Conservation (phyloP, 306 rosid species). For the Medicago arabica region DNA sequence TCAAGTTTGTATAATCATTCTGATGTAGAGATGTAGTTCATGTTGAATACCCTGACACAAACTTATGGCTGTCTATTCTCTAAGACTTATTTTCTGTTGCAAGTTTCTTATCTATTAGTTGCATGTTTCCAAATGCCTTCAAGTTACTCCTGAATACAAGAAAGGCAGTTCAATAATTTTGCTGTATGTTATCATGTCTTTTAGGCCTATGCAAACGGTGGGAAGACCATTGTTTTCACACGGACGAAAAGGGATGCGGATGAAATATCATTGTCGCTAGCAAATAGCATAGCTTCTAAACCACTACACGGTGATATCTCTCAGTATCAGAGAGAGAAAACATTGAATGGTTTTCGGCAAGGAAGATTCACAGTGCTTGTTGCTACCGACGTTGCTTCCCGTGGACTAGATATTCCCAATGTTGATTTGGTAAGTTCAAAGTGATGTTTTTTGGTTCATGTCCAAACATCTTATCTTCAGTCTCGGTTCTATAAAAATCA, state of each 20-base stretch:
- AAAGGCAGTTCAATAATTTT: slow-evolving; percentile 9
- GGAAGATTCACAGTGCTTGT: slow-evolving; percentile 96
- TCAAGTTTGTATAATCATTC: slow-evolving; percentile 4
- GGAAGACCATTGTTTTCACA: slow-evolving; percentile 95
- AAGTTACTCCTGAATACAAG: slow-evolving; percentile 27
- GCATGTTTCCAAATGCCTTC: neutral
- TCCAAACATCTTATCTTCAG: slow-evolving; percentile 13
- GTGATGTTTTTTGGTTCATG: slow-evolving; percentile 32
- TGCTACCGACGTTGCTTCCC: slow-evolving; percentile 98
- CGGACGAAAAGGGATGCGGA: slow-evolving; percentile 95
- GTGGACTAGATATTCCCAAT: slow-evolving; percentile 96
- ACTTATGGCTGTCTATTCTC: slow-evolving; percentile 24
- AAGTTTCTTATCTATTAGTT: slow-evolving; percentile 26
- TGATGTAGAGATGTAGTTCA: slow-evolving; percentile 26
- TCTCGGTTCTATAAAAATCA: slow-evolving; percentile 28
- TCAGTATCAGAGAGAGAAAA: slow-evolving; percentile 95
- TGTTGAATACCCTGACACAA: slow-evolving; percentile 20
- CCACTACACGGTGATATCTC: slow-evolving; percentile 99
- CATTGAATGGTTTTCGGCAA: slow-evolving; percentile 91
- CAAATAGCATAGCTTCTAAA: slow-evolving; percentile 83
- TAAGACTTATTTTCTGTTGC: slow-evolving; percentile 35
- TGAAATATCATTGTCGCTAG: slow-evolving; percentile 84
- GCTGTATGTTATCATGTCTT: slow-evolving; percentile 28
- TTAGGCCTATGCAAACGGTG: slow-evolving; percentile 94
- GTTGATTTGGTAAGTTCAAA: slow-evolving; percentile 82